phyloP scores from a whole-genome alignment of 2,329 filamentous ascomycete genomes.

The Periconia sp. region DNA sequence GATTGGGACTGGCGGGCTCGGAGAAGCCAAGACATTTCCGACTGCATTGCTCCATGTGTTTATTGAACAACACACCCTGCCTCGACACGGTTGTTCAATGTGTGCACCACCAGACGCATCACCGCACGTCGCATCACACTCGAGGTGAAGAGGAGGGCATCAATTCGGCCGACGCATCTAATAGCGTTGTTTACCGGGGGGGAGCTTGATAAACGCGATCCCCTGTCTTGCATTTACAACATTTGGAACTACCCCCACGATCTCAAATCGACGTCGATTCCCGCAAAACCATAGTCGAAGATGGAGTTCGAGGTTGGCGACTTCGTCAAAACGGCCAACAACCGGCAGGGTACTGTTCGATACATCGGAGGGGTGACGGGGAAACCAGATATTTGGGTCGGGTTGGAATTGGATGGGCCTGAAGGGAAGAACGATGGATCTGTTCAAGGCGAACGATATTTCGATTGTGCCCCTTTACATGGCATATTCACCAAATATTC shows the following conservation, averaged over 20 bases:
- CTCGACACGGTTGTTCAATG: not conserved
- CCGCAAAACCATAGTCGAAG: not conserved
- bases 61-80: not conserved
- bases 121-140: not conserved
- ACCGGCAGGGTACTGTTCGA: constrained; percentile 71
- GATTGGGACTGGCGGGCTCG: not conserved
- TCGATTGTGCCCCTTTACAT: constrained; percentile 70
- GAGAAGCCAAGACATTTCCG: not conserved
- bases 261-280: not conserved
- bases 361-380: constrained; percentile 81
- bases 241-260: not conserved
- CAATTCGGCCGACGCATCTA: not conserved
- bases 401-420: constrained; percentile 79
- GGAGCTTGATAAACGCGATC: not conserved
- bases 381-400: constrained; percentile 81
- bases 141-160: not conserved
- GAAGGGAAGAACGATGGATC: constrained; percentile 92
- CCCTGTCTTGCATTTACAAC: not conserved
- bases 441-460: constrained; percentile 84
- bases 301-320: constrained; percentile 59
- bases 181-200: not conserved
- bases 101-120: not conserved
- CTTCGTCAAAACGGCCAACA: constrained; percentile 74
- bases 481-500: constrained; percentile 85
- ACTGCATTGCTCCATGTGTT: not conserved